These are phyloP conservation scores for Tylopilus vinaceipallidus DNA, from an alignment of 768 basidiomycete species.

Conservation along the genomic window DNA sequence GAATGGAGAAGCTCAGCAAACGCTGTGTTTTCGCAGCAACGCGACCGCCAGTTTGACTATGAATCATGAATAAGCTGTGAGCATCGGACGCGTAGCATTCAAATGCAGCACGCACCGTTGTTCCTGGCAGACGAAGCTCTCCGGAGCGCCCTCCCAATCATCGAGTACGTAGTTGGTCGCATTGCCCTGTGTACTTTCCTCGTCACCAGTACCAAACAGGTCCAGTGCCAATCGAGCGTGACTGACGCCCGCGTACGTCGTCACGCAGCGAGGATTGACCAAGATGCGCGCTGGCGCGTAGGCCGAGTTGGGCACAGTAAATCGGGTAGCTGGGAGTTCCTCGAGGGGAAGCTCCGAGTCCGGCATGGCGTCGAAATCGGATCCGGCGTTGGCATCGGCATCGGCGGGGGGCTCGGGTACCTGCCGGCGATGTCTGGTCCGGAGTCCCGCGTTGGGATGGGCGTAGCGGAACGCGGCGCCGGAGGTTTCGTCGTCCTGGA, in stretches of 20 bases:
- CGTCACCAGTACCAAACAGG: constrained; percentile 79
- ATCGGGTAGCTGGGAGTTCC: constrained; percentile 30
- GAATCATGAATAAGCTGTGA: not conserved
- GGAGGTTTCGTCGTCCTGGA: constrained; percentile 48
- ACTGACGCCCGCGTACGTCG: constrained; percentile 96
- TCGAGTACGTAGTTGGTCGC: constrained; percentile 76
- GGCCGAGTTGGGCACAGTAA: constrained; percentile 82
- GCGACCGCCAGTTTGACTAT: constrained; percentile 82
- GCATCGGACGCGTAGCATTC: not conserved
- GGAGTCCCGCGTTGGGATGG: constrained; percentile 20
- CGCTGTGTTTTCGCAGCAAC: constrained; percentile 88
- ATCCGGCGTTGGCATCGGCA: constrained; percentile 78
- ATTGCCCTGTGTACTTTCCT: constrained; percentile 50
- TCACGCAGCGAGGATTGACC: constrained; percentile 95
- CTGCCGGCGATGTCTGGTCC: constrained; percentile 32
- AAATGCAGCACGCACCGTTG: constrained; percentile 53
- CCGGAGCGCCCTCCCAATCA: constrained; percentile 96
- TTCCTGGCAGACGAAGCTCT: constrained; percentile 98
- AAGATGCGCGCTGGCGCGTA: constrained; percentile 89
- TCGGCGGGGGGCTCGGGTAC: constrained; percentile 41
- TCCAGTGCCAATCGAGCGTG: constrained; percentile 96
- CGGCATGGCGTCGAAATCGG: constrained; percentile 86
- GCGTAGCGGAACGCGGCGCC: constrained; percentile 13
- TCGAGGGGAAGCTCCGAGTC: constrained; percentile 46
- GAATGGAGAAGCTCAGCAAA: constrained; percentile 78